Conservation (phyloP, 257 asterid genomes). For the Gentiana dahurica region DNA sequence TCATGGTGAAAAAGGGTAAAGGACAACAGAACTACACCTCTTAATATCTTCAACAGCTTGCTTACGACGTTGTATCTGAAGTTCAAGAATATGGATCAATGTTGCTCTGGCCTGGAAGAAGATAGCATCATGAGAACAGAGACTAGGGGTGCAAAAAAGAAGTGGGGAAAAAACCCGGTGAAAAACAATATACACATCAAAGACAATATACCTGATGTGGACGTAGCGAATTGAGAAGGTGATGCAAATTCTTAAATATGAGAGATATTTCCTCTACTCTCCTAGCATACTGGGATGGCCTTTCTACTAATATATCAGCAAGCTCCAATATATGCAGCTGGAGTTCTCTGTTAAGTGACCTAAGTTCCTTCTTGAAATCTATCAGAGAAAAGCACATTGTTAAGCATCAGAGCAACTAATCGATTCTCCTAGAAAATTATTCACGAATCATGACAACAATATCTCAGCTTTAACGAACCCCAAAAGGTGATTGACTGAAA, state of each 20-base stretch:
- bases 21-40: slow-evolving; percentile 33
- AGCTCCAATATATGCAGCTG: slow-evolving; percentile 88
- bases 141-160: neutral
- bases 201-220: slow-evolving; percentile 70
- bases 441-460: too few species aligned
- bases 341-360: slow-evolving; percentile 80
- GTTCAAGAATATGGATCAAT: slow-evolving; percentile 83
- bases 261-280: slow-evolving; percentile 93
- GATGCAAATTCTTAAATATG: slow-evolving; percentile 83
- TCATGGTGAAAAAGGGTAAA: too few species aligned
- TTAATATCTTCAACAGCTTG: slow-evolving; percentile 97
- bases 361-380: slow-evolving; percentile 91
- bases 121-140: slow-evolving; percentile 4
- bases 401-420: slow-evolving; percentile 8
- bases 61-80: slow-evolving; percentile 81
- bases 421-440: too few species aligned
- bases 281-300: slow-evolving; percentile 95
- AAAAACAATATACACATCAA: neutral
- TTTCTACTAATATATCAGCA: slow-evolving; percentile 87
- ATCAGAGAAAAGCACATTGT: slow-evolving; percentile 11
- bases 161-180: slow-evolving; percentile 1
- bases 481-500: too few species aligned
- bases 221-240: slow-evolving; percentile 87
- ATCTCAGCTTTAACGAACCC: too few species aligned
- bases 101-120: slow-evolving; percentile 90